Evolutionary conservation across 1,284 basidiomycete species (phyloP).

Genomic region (Cutaneotrichosporon sp.): DNA sequence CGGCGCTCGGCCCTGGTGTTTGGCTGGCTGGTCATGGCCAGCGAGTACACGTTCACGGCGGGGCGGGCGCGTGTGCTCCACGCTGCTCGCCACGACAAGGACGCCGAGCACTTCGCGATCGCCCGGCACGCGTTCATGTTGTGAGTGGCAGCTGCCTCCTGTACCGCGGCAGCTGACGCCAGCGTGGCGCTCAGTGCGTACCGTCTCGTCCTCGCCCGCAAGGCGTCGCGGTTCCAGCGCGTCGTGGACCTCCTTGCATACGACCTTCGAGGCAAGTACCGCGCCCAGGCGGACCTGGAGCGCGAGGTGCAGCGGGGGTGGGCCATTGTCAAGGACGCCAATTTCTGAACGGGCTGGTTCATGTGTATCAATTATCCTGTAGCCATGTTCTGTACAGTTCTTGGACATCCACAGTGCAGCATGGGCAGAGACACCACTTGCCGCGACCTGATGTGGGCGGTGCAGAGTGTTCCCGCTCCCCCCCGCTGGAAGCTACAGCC

Average conservation of each 20-base stretch:
- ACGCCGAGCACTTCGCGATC: conserved; percentile 50
- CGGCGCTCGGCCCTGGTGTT: conserved; percentile 19
- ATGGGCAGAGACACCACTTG: no score
- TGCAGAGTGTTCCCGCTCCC: no score
- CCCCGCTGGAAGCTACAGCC: no score
- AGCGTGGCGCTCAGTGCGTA: conserved; percentile 84
- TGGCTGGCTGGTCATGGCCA: conserved; percentile 33
- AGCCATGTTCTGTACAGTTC: no score
- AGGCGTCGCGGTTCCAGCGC: conserved; percentile 40
- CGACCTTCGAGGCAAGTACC: conserved; percentile 20
- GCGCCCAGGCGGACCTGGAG: conserved; percentile 6
- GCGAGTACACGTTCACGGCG: conserved; percentile 44
- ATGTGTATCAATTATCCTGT: not conserved
- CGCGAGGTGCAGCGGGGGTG: conserved; percentile 22
- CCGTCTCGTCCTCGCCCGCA: conserved; percentile 63
- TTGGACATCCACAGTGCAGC: no score
- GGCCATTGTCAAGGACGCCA: conserved; percentile 29
- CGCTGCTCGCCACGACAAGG: conserved; percentile 26
- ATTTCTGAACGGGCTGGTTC: conserved; percentile 24
- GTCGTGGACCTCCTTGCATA: conserved; percentile 28
- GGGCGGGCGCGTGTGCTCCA: conserved; percentile 44
- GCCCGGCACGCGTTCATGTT: conserved; percentile 63
- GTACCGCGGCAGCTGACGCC: conserved; percentile 10
- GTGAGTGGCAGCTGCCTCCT: conserved; percentile 56
- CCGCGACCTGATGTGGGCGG: not conserved